Percentiles rank a stretch among this genome's conserved stretches.
phyloP scores from a whole-genome alignment of 768 basidiomycete species.

The Rubroboletus satanas region DNA sequence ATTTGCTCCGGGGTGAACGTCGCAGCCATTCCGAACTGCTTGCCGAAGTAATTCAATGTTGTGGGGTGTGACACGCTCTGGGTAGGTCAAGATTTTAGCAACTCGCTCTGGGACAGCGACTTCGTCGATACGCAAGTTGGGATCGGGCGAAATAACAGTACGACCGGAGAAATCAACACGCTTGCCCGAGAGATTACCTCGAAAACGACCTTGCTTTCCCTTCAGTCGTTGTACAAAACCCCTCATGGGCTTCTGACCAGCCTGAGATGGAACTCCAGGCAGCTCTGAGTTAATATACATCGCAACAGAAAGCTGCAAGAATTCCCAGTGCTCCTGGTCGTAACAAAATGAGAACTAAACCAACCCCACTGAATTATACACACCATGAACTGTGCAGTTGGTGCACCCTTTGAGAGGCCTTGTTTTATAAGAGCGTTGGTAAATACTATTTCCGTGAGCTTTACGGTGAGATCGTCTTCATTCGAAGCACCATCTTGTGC shows the following conservation, averaged over 20 bases:
- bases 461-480: conserved; percentile 97
- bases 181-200: conserved; percentile 97
- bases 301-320: conserved; percentile 89
- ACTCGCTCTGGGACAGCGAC: conserved; percentile 96
- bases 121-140: conserved; percentile 98
- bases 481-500: conserved; percentile 97
- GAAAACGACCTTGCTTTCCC: conserved; percentile 98
- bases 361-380: background rate
- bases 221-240: conserved; percentile 98
- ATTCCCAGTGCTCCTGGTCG: conserved; percentile 94
- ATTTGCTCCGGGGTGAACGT: conserved; percentile 93
- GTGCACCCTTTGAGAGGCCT: conserved; percentile 81
- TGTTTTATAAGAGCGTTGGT: conserved; percentile 91
- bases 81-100: conserved; percentile 92
- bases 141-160: conserved; percentile 98
- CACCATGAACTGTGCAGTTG: conserved; percentile 88
- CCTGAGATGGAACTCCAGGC: conserved; percentile 85
- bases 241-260: conserved; percentile 90
- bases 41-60: conserved; percentile 75
- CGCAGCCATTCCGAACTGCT: conserved; percentile 84
- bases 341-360: background rate
- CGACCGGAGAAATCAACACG: conserved; percentile 98
- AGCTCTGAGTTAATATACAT: conserved; percentile 98
- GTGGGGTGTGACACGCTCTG: conserved; percentile 89
- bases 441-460: conserved; percentile 94